Percentiles rank a stretch among this genome's conserved stretches.
phyloP scores from a whole-genome alignment of 2,329 filamentous ascomycete genomes.

The Penicillium griseofulvum region DNA sequence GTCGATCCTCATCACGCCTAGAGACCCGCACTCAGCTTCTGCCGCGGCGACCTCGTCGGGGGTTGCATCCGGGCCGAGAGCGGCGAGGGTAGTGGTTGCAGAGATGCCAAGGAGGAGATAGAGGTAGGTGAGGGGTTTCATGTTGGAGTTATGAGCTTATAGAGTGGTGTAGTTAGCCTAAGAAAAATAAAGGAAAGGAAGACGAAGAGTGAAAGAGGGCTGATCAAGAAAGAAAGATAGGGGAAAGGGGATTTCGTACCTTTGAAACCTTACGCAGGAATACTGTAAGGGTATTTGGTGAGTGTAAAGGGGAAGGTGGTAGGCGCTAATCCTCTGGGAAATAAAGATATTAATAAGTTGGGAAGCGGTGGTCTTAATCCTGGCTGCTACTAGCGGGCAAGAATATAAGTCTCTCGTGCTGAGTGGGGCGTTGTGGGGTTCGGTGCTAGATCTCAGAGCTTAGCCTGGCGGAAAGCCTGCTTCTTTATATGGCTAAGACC shows the following conservation, averaged over 20 bases:
- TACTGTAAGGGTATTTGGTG: conserved; percentile 8
- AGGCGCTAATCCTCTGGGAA: conserved; percentile 7
- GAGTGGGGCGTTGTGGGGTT: too few species aligned
- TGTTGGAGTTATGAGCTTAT: conserved; percentile 14
- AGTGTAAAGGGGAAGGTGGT: conserved; percentile 5
- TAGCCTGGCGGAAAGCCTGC: conserved; percentile 6
- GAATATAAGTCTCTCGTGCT: too few species aligned
- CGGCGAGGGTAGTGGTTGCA: conserved; percentile 17
- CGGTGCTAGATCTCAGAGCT: neutral
- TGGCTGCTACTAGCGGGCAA: too few species aligned
- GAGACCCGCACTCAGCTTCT: conserved; percentile 15
- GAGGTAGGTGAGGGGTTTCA: conserved; percentile 22
- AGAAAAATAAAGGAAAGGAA: neutral
- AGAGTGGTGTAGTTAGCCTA: conserved; percentile 11
- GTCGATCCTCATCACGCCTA: conserved; percentile 19
- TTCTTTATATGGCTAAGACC: conserved; percentile 10
- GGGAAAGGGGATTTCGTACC: conserved; percentile 10
- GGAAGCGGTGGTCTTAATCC: too few species aligned
- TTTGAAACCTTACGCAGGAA: conserved; percentile 13
- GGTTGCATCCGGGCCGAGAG: conserved; percentile 19
- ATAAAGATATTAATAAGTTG: neutral
- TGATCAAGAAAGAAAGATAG: conserved; percentile 10
- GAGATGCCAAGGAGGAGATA: conserved; percentile 22
- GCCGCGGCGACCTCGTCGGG: conserved; percentile 18
- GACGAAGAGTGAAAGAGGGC: conserved; percentile 8